These are phyloP conservation scores for Hamamelis virginiana DNA, from an alignment of 164 flowering plant genomes.

Conservation along the genomic window DNA sequence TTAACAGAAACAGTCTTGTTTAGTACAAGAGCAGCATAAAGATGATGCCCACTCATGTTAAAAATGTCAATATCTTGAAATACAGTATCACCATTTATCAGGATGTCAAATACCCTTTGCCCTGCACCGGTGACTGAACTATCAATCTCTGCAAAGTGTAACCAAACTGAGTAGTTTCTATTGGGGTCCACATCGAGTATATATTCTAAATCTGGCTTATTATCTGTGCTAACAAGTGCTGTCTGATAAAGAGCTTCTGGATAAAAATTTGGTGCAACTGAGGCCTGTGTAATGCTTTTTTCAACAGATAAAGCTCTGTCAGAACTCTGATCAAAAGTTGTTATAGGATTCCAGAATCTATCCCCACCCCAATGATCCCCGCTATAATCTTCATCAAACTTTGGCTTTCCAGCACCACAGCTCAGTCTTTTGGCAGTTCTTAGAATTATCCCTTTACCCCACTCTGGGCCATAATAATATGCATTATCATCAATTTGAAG, in stretches of 20 bases:
- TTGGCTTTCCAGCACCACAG: constrained; percentile 57
- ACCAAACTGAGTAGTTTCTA: constrained; percentile 87
- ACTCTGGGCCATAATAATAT: constrained; percentile 60
- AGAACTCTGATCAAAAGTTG: constrained; percentile 52
- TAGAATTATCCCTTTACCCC: constrained; percentile 63
- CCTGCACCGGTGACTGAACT: constrained; percentile 48
- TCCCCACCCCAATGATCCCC: constrained; percentile 94
- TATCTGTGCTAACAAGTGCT: constrained; percentile 69
- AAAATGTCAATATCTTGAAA: constrained; percentile 72
- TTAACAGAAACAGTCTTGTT: constrained; percentile 74
- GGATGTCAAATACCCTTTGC: constrained; percentile 80
- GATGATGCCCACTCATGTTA: constrained; percentile 57
- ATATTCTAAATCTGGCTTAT: constrained; percentile 58
- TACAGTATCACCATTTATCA: constrained; percentile 76
- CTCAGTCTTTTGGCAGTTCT: constrained; percentile 67
- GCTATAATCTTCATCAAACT: constrained; percentile 70
- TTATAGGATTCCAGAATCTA: constrained; percentile 69
- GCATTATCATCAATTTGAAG: constrained; percentile 82
- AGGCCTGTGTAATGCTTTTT: constrained; percentile 46
- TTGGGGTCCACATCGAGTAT: constrained; percentile 86
- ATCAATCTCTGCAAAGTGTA: constrained; percentile 96
- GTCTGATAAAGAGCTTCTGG: constrained; percentile 75
- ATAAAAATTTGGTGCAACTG: constrained; percentile 78
- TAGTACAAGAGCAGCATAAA: constrained; percentile 68
- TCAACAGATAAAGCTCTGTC: constrained; percentile 45